Conservation (phyloP, 495 filamentous ascomycete species). For the Tuber calosporum region DNA sequence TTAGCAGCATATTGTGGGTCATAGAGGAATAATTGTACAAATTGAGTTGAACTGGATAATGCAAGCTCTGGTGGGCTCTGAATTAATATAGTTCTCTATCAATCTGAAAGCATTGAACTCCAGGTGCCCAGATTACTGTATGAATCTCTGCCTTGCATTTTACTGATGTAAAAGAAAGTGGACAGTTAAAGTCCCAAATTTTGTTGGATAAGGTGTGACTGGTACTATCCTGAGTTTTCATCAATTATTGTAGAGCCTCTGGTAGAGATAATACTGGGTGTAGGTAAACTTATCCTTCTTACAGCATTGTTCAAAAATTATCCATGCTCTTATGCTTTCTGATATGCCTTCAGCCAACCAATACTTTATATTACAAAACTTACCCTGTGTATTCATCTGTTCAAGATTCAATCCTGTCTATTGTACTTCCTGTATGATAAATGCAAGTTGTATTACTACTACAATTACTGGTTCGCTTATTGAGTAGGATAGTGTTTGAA, state of each 20-base stretch:
- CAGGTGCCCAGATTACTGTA: neutral
- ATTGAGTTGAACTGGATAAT: neutral
- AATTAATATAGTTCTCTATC: neutral
- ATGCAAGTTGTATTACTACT: too few relatives aligned
- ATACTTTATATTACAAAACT: neutral
- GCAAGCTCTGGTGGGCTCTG: neutral
- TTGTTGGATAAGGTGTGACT: neutral
- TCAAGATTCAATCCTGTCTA: neutral
- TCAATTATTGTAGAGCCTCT: neutral
- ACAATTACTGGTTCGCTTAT: too few relatives aligned
- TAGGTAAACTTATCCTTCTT: neutral
- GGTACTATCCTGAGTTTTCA: neutral
- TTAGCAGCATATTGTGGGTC: neutral
- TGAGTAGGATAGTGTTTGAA: too few relatives aligned
- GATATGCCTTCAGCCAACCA: neutral
- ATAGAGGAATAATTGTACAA: neutral
- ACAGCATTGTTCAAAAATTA: neutral
- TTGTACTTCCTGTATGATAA: too few relatives aligned
- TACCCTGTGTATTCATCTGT: neutral
- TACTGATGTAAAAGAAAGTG: neutral
- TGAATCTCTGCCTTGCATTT: neutral
- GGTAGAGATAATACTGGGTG: accelerated
- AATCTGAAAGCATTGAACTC: neutral
- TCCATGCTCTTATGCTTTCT: neutral
- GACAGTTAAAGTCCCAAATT: neutral